Evolutionary conservation across 1,139 yeast genomes (phyloP).

Genomic region (Yamadazyma taylorii): DNA sequence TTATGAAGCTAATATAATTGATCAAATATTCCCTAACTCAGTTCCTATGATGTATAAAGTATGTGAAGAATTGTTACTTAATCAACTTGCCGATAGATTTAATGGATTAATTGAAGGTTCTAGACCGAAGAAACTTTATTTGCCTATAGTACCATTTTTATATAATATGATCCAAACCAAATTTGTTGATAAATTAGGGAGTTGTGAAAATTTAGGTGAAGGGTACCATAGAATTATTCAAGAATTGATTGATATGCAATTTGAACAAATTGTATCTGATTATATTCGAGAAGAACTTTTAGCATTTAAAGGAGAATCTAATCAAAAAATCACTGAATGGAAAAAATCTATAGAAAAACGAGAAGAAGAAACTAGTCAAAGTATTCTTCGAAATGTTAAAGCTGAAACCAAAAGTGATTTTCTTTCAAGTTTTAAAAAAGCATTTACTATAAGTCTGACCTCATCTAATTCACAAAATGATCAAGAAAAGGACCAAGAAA

Average conservation of each 20-base stretch:
- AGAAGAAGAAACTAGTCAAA: conserved; percentile 43
- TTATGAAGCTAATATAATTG: conserved; percentile 36
- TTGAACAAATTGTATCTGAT: conserved; percentile 48
- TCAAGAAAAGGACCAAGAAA: conserved; percentile 20
- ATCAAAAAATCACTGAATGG: conserved; percentile 34
- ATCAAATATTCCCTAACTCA: conserved; percentile 38
- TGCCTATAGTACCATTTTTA: conserved; percentile 32
- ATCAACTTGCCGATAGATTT: conserved; percentile 40
- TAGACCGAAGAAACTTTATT: conserved; percentile 26
- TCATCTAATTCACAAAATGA: conserved; percentile 14
- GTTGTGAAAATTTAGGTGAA: conserved; percentile 36
- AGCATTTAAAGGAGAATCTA: conserved; percentile 27
- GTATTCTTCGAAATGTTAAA: conserved; percentile 40
- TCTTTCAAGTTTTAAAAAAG: conserved; percentile 62
- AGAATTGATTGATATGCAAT: conserved; percentile 50
- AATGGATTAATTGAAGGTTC: conserved; percentile 31
- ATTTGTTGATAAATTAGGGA: conserved; percentile 26
- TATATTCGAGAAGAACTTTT: conserved; percentile 48
- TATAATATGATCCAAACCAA: conserved; percentile 28
- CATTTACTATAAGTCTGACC: conserved; percentile 44
- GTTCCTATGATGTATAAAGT: conserved; percentile 52
- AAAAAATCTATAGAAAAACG: conserved; percentile 32
- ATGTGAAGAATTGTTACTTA: conserved; percentile 45
- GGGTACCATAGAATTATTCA: conserved; percentile 30
- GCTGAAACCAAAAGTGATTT: conserved; percentile 46